Evolutionary conservation across 192 early-diverging fungal species (phyloP).

Genomic region (Linnemannia schmuckeri): DNA sequence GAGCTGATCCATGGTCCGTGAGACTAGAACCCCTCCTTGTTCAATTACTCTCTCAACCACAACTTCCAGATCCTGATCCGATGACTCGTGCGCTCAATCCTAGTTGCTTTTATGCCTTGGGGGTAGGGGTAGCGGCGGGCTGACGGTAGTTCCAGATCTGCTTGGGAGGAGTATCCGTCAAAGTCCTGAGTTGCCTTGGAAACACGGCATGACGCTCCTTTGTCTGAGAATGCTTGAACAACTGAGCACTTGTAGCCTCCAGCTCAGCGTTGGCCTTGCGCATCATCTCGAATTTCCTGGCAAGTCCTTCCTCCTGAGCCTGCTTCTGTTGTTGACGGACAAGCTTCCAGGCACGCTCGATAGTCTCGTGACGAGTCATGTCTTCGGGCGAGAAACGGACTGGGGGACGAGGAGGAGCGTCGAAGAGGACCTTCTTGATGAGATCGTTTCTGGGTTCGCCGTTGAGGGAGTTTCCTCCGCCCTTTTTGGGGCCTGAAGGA

Average conservation of each 20-base stretch:
- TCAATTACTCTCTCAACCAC: neutral
- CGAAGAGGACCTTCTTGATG: slow-evolving; percentile 80
- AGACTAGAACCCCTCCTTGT: neutral
- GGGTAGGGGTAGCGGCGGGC: slow-evolving; percentile 3
- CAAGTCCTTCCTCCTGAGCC: slow-evolving; percentile 58
- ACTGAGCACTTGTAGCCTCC: slow-evolving; percentile 66
- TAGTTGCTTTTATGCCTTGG: slow-evolving; percentile 33
- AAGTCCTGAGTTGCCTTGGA: slow-evolving; percentile 79
- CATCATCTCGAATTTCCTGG: slow-evolving; percentile 74
- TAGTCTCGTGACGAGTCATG: slow-evolving; percentile 74
- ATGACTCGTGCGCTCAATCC: neutral
- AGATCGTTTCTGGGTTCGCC: slow-evolving; percentile 75
- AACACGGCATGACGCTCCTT: slow-evolving; percentile 70
- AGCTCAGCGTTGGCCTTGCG: slow-evolving; percentile 75
- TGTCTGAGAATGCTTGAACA: slow-evolving; percentile 75
- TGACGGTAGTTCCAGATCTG: slow-evolving; percentile 78
- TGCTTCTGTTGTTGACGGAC: slow-evolving; percentile 64
- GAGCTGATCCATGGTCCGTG: neutral
- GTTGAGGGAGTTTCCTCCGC: slow-evolving; percentile 36
- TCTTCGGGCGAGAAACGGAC: slow-evolving; percentile 70
- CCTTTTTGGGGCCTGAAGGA: slow-evolving; percentile 30
- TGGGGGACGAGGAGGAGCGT: slow-evolving; percentile 57
- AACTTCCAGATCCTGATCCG: neutral
- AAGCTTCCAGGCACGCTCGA: slow-evolving; percentile 77
- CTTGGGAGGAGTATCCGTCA: slow-evolving; percentile 79